These are phyloP conservation scores for Lichenothelia convexa DNA, from an alignment of 495 filamentous ascomycete genomes.

Conservation along the genomic window DNA sequence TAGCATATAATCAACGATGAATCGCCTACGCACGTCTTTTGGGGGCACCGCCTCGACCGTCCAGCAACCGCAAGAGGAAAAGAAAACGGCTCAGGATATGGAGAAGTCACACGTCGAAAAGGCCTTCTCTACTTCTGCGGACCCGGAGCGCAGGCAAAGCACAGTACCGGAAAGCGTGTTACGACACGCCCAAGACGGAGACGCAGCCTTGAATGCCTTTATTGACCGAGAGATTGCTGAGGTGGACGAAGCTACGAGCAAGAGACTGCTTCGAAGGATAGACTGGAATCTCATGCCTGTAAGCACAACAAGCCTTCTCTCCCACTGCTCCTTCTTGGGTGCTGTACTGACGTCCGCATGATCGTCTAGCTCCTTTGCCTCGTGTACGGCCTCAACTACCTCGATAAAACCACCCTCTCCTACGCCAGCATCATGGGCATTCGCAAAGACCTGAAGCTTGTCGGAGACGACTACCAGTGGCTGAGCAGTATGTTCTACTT, in stretches of 20 bases:
- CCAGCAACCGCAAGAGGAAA: too few relatives aligned
- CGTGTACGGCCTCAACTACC: constrained; percentile 30
- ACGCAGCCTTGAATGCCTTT: constrained; percentile 42
- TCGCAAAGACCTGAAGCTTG: constrained; percentile 23
- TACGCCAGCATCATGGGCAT: constrained; percentile 35
- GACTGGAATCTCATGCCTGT: constrained; percentile 23
- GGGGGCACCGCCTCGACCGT: too few relatives aligned
- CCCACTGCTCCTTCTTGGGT: constrained; percentile 11
- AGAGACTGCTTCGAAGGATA: constrained; percentile 21
- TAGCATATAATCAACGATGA: too few relatives aligned
- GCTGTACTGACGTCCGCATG: constrained; percentile 6
- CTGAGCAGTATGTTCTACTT: constrained; percentile 36
- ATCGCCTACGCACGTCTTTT: too few relatives aligned
- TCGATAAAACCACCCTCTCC: constrained; percentile 39
- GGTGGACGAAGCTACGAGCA: constrained; percentile 37
- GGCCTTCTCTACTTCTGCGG: too few relatives aligned
- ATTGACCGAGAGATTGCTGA: constrained; percentile 23
- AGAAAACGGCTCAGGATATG: too few relatives aligned
- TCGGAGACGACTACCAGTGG: constrained; percentile 33
- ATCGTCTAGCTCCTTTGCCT: constrained; percentile 16
- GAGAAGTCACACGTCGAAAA: constrained; percentile 2
- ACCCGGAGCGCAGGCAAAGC: too few relatives aligned
- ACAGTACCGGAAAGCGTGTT: constrained; percentile 20
- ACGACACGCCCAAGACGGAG: constrained; percentile 38
- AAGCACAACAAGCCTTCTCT: constrained; percentile 1